Evolutionary conservation across 805 yeast genomes (phyloP), one percentile per base, ranked within the genome.

Genomic region (Candida pseudoglaebosa): DNA sequence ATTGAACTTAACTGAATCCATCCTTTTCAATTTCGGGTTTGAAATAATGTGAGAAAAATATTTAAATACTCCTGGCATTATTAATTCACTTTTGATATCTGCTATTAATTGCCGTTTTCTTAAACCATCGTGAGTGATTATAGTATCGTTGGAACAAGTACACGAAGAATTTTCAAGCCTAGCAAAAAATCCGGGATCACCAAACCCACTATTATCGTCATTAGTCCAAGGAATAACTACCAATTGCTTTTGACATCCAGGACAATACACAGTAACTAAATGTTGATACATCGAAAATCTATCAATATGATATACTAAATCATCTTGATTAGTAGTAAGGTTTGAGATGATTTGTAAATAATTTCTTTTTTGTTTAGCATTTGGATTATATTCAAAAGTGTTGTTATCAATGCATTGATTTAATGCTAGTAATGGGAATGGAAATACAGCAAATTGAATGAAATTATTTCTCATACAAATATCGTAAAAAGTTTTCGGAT

Each of bases 401-500:
- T 16, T 22, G 29, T 38, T 40, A n/a, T 42, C 44, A 14, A 45
- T 45, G 15, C 39, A 28, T 34, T 15, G 13, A 19, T 12, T 42
- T 40, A n/a, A 47, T 43, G 13, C 42, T 31, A 38, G 22, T 12
- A 47, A 40, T 1, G 48, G 49, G 14, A 45, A 45, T 16, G 52
- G 48, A 7, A 31, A 28, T 13, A 21, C 12, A 9, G 38, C 42
- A 33, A 50, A 47, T 8, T 36, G 29, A 4, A 32, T 22, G 13
- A 50, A 42, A 14, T 39, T 34, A 29, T 41, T 43, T 21, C 49
- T 37, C 2, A 36, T 37, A n/a, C 48, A 46, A 14, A 28, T 37
- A 31, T 46, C 53, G 37, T 42, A 49, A 31, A 26, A 45, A 15
- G 49, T 19, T 29, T 37, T 38, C 7, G 56, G 55, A 26, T 48